These are phyloP conservation scores for Saccharomycopsis oosterbeekiorum DNA, from an alignment of 805 yeast species.

Conservation along the genomic window DNA sequence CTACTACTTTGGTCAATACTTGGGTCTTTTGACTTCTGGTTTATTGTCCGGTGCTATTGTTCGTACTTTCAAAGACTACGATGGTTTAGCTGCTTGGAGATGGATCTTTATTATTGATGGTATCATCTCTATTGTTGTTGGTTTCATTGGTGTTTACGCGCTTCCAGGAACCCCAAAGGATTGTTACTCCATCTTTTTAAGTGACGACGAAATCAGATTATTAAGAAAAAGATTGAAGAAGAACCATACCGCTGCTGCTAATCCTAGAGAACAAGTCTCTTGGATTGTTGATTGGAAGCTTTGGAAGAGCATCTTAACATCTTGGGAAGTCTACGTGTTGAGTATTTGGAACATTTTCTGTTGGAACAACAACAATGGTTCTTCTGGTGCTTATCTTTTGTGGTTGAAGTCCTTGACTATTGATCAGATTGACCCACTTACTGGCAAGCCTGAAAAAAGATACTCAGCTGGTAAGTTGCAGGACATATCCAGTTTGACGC, in stretches of 20 bases:
- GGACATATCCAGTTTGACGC: conserved; percentile 41
- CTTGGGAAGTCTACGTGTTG: conserved; percentile 49
- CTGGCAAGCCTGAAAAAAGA: conserved; percentile 20
- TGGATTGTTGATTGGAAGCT: conserved; percentile 29
- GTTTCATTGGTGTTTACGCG: conserved; percentile 31
- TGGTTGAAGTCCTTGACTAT: conserved; percentile 44
- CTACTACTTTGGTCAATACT: conserved; percentile 51
- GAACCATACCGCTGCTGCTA: conserved; percentile 12
- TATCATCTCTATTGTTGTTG: conserved; percentile 46
- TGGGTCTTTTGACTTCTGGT: conserved; percentile 55
- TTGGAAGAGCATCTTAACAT: conserved; percentile 43
- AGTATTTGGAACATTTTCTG: conserved; percentile 47
- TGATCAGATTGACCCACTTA: background rate
- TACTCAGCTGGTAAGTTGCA: conserved; percentile 38
- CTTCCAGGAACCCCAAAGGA: conserved; percentile 59
- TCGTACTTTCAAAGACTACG: conserved; percentile 35
- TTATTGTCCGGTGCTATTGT: conserved; percentile 50
- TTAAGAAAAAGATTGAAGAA: conserved; percentile 36
- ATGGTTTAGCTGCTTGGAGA: conserved; percentile 56
- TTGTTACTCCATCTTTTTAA: conserved; percentile 45
- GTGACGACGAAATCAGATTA: conserved; percentile 49
- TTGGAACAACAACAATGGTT: conserved; percentile 51
- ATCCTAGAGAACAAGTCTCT: conserved; percentile 8
- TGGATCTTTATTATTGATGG: conserved; percentile 68
- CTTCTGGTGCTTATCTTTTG: conserved; percentile 46